These are phyloP conservation scores for Tolypocladium pustulatum DNA, from an alignment of 2,329 filamentous ascomycete species.

Conservation along the genomic window DNA sequence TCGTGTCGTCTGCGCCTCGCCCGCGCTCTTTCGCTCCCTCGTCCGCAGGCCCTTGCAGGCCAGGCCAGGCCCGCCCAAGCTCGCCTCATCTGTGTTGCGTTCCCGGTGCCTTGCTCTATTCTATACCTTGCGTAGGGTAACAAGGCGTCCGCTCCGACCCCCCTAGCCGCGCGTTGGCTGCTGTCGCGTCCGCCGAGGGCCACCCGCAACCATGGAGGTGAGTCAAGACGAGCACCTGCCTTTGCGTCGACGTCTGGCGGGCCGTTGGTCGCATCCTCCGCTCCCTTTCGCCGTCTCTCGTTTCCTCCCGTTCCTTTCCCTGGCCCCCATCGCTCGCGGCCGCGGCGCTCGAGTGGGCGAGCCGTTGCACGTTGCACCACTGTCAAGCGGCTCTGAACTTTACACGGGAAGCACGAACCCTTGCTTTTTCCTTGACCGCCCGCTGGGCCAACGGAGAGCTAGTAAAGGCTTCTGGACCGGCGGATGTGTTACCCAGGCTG, in stretches of 20 bases:
- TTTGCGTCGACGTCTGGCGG: background rate
- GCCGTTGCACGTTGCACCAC: background rate
- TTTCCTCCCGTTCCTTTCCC: background rate
- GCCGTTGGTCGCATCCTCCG: background rate
- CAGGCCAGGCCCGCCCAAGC: background rate
- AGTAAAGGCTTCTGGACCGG: background rate
- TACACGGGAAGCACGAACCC: background rate
- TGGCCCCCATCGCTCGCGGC: background rate
- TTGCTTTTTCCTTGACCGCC: background rate
- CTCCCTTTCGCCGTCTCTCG: background rate
- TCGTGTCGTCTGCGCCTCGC: background rate
- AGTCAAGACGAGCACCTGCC: background rate
- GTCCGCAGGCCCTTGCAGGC: background rate
- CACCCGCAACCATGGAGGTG: constrained; percentile 5
- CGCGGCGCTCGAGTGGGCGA: background rate
- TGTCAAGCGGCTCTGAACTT: background rate
- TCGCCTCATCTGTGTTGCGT: background rate
- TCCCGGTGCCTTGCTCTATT: background rate
- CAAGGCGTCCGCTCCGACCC: background rate
- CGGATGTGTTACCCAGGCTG: background rate
- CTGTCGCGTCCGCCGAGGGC: background rate
- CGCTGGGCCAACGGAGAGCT: background rate
- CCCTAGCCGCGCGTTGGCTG: background rate
- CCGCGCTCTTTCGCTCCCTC: background rate
- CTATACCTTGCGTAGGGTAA: background rate